Evolutionary conservation across 306 rosid genomes (phyloP).

Genomic region (Trifolium dubium): DNA sequence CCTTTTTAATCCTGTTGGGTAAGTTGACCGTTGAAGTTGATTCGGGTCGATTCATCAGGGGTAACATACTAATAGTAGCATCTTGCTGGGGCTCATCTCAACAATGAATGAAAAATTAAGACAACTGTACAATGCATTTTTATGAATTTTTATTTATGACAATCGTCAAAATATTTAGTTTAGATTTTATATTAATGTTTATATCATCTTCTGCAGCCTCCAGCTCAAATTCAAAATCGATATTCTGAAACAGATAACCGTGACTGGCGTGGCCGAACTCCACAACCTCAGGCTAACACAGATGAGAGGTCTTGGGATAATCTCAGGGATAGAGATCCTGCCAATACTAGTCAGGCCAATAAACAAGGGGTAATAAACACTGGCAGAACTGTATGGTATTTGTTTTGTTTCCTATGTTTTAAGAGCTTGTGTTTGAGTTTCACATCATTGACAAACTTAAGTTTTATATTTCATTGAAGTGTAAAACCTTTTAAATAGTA

Average conservation of each 20-base stretch:
- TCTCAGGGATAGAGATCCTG: constrained; percentile 69
- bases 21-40: constrained; percentile 17
- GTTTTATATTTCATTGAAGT: background rate
- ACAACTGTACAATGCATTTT: background rate
- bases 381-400: constrained; percentile 9
- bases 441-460: constrained; percentile 1
- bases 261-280: constrained; percentile 94
- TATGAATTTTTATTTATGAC: constrained; percentile 14
- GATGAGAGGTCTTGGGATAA: constrained; percentile 83
- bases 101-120: background rate
- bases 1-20: constrained; percentile 13
- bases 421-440: background rate
- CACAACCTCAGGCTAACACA: constrained; percentile 58
- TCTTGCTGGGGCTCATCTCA: background rate
- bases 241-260: constrained; percentile 88
- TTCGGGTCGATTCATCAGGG: constrained; percentile 1
- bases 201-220: constrained; percentile 53
- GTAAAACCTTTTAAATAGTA: constrained; percentile 6
- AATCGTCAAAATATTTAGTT: background rate
- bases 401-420: constrained; percentile 16
- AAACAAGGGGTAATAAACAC: constrained; percentile 67
- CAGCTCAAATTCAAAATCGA: constrained; percentile 61
- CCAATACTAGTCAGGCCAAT: constrained; percentile 55
- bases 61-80: constrained; percentile 10
- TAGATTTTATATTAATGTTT: constrained; percentile 1